Conservation (phyloP, 495 filamentous ascomycete species). For the Aspergillus cavernicola region DNA sequence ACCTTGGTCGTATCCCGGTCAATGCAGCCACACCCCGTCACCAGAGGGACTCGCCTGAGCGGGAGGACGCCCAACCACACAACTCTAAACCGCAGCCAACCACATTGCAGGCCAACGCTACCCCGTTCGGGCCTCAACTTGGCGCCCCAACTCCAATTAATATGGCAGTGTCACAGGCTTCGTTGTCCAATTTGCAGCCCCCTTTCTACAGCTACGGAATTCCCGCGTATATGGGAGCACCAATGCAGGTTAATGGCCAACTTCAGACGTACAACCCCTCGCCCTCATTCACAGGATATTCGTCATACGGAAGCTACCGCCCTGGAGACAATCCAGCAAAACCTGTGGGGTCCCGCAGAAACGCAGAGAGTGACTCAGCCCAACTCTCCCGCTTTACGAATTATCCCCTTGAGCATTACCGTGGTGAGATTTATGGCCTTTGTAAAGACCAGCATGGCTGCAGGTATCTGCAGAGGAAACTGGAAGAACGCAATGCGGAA, state of each 20-base stretch:
- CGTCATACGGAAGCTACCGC: slow-evolving; percentile 33
- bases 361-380: slow-evolving; percentile 33
- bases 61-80: slow-evolving; percentile 38
- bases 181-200: slow-evolving; percentile 25
- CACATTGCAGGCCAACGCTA: slow-evolving; percentile 71
- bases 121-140: slow-evolving; percentile 59
- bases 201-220: slow-evolving; percentile 34
- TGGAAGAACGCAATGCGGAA: slow-evolving; percentile 83
- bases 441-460: slow-evolving; percentile 99
- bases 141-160: slow-evolving; percentile 20
- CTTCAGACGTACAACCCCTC: slow-evolving; percentile 24
- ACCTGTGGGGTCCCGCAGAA: slow-evolving; percentile 26
- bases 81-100: slow-evolving; percentile 54
- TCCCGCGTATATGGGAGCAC: slow-evolving; percentile 31
- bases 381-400: slow-evolving; percentile 65
- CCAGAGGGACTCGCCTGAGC: slow-evolving; percentile 59
- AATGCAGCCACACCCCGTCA: slow-evolving; percentile 59
- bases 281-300: slow-evolving; percentile 25
- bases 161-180: slow-evolving; percentile 18
- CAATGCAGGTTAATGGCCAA: slow-evolving; percentile 25
- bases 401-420: slow-evolving; percentile 70
- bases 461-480: slow-evolving; percentile 89
- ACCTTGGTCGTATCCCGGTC: slow-evolving; percentile 70
- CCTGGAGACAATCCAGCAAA: slow-evolving; percentile 29
- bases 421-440: slow-evolving; percentile 75